A percentile compares a stretch with the other conserved stretches of the same genome.
phyloP scores from a whole-genome alignment of 2,329 filamentous ascomycete species.

The Fusarium buharicum region DNA sequence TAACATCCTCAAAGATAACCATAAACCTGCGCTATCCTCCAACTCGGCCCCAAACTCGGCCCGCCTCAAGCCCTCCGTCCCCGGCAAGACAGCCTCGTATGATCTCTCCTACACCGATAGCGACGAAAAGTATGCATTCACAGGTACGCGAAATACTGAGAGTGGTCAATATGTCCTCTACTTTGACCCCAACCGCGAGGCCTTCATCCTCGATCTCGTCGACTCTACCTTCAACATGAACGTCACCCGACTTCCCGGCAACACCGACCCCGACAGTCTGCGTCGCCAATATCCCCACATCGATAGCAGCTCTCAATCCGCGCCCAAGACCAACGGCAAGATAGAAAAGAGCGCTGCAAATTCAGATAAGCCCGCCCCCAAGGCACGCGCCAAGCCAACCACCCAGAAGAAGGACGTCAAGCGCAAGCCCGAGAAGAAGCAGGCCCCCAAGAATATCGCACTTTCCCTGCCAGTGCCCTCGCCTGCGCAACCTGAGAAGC shows the following conservation, averaged over 20 bases:
- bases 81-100: constrained; percentile 63
- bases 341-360: constrained; percentile 13
- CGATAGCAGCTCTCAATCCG: constrained; percentile 45
- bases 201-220: constrained; percentile 83
- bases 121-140: constrained; percentile 68
- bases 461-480: constrained; percentile 52
- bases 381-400: constrained; percentile 40
- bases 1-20: constrained; percentile 62
- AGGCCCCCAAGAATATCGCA: constrained; percentile 48
- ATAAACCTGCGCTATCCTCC: constrained; percentile 66
- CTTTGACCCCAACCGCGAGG: constrained; percentile 78
- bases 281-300: constrained; percentile 75
- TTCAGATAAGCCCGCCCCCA: constrained; percentile 41
- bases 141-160: constrained; percentile 66
- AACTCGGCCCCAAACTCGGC: constrained; percentile 60
- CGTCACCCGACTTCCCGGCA: constrained; percentile 74
- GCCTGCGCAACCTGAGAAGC: constrained; percentile 33
- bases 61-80: constrained; percentile 62
- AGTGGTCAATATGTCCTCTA: constrained; percentile 73
- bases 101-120: constrained; percentile 66
- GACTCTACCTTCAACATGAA: constrained; percentile 91
- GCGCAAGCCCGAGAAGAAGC: constrained; percentile 51
- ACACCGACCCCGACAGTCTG: constrained; percentile 70
- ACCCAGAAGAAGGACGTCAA: constrained; percentile 47
- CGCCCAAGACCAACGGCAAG: constrained; percentile 28